Evolutionary conservation across 108 stramenopile genomes (phyloP), one percentile per base, ranked within the genome.

Genomic region (Aurantiochytrium sp.): DNA sequence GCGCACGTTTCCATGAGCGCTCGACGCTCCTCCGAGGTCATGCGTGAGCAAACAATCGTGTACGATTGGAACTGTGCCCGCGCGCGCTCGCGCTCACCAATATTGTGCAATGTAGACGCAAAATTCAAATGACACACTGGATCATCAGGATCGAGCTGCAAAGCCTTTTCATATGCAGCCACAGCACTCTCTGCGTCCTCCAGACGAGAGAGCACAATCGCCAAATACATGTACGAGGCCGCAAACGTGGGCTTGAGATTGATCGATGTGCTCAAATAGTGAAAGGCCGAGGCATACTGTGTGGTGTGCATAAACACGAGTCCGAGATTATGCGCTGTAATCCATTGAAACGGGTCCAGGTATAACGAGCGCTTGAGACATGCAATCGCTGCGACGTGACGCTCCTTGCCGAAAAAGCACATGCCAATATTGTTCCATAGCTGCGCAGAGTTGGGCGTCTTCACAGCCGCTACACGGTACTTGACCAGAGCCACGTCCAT

Each of bases 351-450:
- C 5, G 95, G 95, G 60, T 92, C 92, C 35, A 94, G 60, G 92
- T 95, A 95, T 4, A 92, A 58, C 53, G 95, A 94, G 5, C 93
- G 83, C 93, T 94, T 94, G 21, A 95, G 91, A 58, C 94, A 95
- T 35, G 95, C 89, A 14, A 94, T 91, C 0, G 92, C 92, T 29
- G 94, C 93, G 19, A 95, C 92, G 71, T 92, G 88, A 45, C 90
- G 89, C 14, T 58, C 87, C 92, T 94, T 94, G 29, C 95, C 94
- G 87, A 94, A 94, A 58, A 95, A 94, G 89, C 94, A 94, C 95
- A 95, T 95, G 57, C 95, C 95, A 57, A 95, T 89, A 87, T 95
- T 95, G 90, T 95, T 95, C 95, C 95, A 95, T 14, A 95, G 91
- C 88, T 95, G 94, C n/a, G 95, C 92, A 29, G 89, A 72, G 91